These are phyloP conservation scores for Pythium diclinum DNA, from an alignment of 352 stramenopile genomes.

Conservation along the genomic window DNA sequence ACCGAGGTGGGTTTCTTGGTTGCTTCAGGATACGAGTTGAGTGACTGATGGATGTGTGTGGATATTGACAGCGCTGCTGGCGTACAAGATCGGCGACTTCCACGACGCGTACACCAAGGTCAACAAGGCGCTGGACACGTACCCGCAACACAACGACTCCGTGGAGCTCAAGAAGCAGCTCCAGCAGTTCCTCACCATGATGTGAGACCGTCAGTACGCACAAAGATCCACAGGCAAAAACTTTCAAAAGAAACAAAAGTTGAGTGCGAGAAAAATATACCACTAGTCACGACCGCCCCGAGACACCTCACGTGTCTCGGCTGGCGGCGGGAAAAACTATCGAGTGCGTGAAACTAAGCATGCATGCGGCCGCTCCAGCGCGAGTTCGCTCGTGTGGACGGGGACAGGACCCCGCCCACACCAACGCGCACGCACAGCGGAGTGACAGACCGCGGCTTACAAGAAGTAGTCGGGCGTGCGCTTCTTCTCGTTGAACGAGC, in stretches of 20 bases:
- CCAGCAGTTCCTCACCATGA: conserved; percentile 76
- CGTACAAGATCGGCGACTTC: conserved; percentile 91
- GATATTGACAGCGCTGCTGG: conserved; percentile 63
- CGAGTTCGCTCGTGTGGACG: not conserved
- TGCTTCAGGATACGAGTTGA: conserved; percentile 5
- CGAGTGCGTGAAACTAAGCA: conserved; percentile 13
- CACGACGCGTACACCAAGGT: conserved; percentile 88
- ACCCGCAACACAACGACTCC: conserved; percentile 84
- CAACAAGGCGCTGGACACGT: conserved; percentile 73
- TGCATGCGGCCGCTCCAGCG: not conserved
- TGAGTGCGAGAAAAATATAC: conserved; percentile 9
- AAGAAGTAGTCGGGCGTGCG: conserved; percentile 92
- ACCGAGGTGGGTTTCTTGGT: conserved; percentile 47
- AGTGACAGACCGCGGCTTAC: conserved; percentile 33
- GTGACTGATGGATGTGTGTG: not conserved
- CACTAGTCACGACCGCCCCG: conserved; percentile 1
- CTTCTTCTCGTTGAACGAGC: conserved; percentile 91
- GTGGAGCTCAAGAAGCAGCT: conserved; percentile 88
- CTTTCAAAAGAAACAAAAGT: not conserved
- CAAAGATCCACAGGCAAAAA: not conserved
- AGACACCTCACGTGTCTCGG: not conserved
- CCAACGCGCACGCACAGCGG: not conserved
- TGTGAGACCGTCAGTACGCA: not conserved
- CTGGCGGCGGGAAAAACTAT: conserved; percentile 12
- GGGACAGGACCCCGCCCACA: not conserved